A percentile compares a stretch with the other conserved stretches of the same genome.
phyloP scores from a whole-genome alignment of 2,329 filamentous ascomycete genomes.

The Ophiostoma sp. region DNA sequence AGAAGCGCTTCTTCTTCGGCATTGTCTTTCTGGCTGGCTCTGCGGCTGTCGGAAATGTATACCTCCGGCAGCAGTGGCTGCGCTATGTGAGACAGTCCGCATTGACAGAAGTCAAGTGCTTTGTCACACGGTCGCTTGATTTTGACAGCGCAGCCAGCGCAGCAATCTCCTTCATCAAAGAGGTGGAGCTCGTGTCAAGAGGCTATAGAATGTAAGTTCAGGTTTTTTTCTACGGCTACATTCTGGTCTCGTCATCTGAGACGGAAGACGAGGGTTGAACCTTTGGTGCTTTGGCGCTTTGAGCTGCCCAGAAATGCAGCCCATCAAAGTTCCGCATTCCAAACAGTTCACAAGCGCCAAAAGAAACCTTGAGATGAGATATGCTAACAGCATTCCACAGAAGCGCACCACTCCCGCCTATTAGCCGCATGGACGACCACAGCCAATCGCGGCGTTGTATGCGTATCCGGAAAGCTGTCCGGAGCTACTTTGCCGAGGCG shows the following conservation, averaged over 20 bases:
- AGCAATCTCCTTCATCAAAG: conserved; percentile 77
- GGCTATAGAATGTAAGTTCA: conserved; percentile 73
- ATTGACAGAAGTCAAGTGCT: conserved; percentile 60
- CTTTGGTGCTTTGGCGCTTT: background rate
- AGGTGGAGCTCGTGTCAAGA: conserved; percentile 90
- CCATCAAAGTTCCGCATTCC: background rate
- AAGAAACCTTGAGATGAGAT: background rate
- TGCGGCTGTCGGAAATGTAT: conserved; percentile 60
- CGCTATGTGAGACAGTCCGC: conserved; percentile 71
- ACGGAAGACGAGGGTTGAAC: background rate
- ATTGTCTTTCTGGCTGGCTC: conserved; percentile 48
- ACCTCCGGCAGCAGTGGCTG: conserved; percentile 74
- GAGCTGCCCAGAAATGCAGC: background rate
- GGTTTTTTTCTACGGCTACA: background rate
- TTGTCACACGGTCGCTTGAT: conserved; percentile 70
- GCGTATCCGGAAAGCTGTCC: conserved; percentile 71
- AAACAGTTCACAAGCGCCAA: background rate
- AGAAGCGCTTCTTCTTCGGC: conserved; percentile 48
- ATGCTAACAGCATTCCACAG: conserved; percentile 40
- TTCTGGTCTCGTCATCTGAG: background rate
- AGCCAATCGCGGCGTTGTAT: conserved; percentile 73
- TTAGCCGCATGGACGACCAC: conserved; percentile 82
- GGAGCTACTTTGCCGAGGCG: conserved; percentile 61
- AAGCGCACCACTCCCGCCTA: conserved; percentile 84
- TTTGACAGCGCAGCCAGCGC: conserved; percentile 74